phyloP scores from a whole-genome alignment of 2,329 filamentous ascomycete genomes.

The Clonostachys sp. region DNA sequence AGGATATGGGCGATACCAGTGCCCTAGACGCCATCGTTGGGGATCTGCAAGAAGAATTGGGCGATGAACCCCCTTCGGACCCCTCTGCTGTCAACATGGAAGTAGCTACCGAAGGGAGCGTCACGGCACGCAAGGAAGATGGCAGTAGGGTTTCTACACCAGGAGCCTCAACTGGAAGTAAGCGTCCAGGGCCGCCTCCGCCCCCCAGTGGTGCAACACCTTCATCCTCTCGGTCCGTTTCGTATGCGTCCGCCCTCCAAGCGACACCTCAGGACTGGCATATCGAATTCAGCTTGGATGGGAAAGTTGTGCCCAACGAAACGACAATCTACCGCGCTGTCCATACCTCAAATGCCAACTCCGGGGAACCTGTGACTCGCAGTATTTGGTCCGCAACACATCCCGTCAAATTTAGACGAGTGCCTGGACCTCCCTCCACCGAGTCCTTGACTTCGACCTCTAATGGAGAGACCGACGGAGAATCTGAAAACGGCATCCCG shows the following conservation, averaged over 20 bases:
- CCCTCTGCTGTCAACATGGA: slow-evolving; percentile 90
- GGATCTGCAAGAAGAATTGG: slow-evolving; percentile 80
- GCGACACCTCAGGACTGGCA: slow-evolving; percentile 90
- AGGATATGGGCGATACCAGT: slow-evolving; percentile 59
- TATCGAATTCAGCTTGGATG: slow-evolving; percentile 88
- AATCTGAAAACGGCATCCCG: slow-evolving; percentile 60
- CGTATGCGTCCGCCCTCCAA: slow-evolving; percentile 81
- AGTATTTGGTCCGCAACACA: slow-evolving; percentile 90
- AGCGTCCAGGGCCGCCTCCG: slow-evolving; percentile 34
- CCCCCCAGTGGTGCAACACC: slow-evolving; percentile 34
- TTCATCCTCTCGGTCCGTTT: slow-evolving; percentile 63
- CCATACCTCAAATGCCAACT: slow-evolving; percentile 52
- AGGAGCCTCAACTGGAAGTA: slow-evolving; percentile 45
- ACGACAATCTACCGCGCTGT: slow-evolving; percentile 96
- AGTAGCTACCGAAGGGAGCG: slow-evolving; percentile 77
- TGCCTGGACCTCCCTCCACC: slow-evolving; percentile 67
- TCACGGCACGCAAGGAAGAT: slow-evolving; percentile 88
- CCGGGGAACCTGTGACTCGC: slow-evolving; percentile 63
- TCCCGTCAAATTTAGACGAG: slow-evolving; percentile 85
- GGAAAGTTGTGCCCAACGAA: slow-evolving; percentile 79
- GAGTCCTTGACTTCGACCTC: slow-evolving; percentile 40
- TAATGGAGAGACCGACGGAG: slow-evolving; percentile 41
- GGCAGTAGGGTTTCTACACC: slow-evolving; percentile 84
- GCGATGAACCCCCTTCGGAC: slow-evolving; percentile 53
- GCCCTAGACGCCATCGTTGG: slow-evolving; percentile 86